Evolutionary conservation across 257 asterid species (phyloP), one percentile per base, ranked within the genome.

Genomic region (Ocimum tenuiflorum): DNA sequence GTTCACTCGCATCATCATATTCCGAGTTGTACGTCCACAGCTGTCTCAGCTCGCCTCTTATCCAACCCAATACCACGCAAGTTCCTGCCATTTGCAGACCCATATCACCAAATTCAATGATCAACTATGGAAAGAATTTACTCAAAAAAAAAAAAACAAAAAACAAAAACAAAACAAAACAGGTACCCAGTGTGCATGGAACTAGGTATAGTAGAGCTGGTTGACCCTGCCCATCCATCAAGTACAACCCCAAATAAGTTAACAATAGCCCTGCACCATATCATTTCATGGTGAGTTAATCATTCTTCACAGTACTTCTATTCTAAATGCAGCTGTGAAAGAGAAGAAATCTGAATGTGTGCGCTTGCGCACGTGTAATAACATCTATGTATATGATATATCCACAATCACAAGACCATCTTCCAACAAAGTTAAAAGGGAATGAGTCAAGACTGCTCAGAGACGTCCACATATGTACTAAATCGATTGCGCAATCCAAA

Each of bases 151-250:
- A n/a, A n/a, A n/a, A n/a, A n/a, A n/a, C n/a, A n/a, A n/a, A n/a
- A n/a, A n/a, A n/a, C n/a, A 45, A 17, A 71, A 11, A 9, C 11
- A 47, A 55, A 12, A 47, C 47, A 57, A 50, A 60, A 67, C 52
- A 20, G 71, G 60, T 80, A 91, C 98, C 96, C 46, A 91, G 73
- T 50, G 98, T 88, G 70, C 95, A 91, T 0, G 98, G 98, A 63
- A 91, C 98, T 56, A 91, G 90, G 79, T 91, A 91, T 50, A 91
- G 90, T 65, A 91, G 94, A 55, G 98, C 98, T 0, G 98, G 98
- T 69, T 91, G 96, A 63, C 98, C 98, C 35, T 88, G 88, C 35
- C 96, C 98, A n/a, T 85, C 48, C 98, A 91, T 91, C 70, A 91
- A 79, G 75, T 86, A 91, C 88, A 91, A 70, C 53, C 86, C 98